A percentile compares a stretch with the other conserved stretches of the same genome.
These are phyloP conservation scores for Suhomyces maxii DNA, from an alignment of 1,139 yeast species.

Conservation along the genomic window DNA sequence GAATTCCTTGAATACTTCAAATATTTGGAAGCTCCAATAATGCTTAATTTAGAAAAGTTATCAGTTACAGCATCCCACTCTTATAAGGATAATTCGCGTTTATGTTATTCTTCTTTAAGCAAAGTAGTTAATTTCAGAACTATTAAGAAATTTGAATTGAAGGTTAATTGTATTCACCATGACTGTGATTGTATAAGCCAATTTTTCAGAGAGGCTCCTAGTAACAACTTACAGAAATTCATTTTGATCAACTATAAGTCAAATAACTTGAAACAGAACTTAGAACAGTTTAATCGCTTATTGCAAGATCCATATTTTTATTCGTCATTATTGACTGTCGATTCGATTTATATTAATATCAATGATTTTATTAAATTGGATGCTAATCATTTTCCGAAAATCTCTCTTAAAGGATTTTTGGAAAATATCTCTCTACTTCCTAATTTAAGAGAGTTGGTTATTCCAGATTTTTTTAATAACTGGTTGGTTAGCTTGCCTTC, in stretches of 20 bases:
- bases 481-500: constrained; percentile 22
- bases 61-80: constrained; percentile 23
- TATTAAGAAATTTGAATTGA: constrained; percentile 23
- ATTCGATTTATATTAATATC: constrained; percentile 22
- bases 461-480: constrained; percentile 29
- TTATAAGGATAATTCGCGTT: constrained; percentile 16
- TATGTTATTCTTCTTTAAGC: constrained; percentile 15
- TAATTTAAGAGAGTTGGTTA: constrained; percentile 15
- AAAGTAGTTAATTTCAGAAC: constrained; percentile 17
- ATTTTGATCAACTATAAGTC: constrained; percentile 27
- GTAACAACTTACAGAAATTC: constrained; percentile 17
- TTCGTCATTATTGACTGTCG: constrained; percentile 13
- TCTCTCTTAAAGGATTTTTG: constrained; percentile 12
- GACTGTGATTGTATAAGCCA: constrained; percentile 23
- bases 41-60: constrained; percentile 16
- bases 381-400: constrained; percentile 9
- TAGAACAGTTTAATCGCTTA: constrained; percentile 22
- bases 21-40: constrained; percentile 6
- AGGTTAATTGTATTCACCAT: constrained; percentile 24
- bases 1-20: constrained; percentile 15
- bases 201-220: constrained; percentile 22
- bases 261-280: constrained; percentile 18
- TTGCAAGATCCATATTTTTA: constrained; percentile 16
- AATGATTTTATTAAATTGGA: constrained; percentile 23
- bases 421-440: constrained; percentile 11